phyloP scores from a whole-genome alignment of 2,329 filamentous ascomycete genomes.

The Paramyrothecium sp. region DNA sequence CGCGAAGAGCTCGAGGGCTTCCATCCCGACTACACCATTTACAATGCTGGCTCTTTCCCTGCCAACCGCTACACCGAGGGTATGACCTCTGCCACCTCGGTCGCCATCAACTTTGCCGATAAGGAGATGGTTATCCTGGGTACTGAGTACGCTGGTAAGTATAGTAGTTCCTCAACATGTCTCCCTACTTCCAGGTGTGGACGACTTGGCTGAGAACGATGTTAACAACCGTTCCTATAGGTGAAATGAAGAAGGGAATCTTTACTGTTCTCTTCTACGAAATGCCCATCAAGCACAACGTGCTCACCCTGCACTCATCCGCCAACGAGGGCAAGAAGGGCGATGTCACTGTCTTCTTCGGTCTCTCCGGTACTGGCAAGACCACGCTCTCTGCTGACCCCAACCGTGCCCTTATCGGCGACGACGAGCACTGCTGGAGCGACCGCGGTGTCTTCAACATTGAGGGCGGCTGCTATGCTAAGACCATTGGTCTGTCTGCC shows the following conservation, averaged over 20 bases:
- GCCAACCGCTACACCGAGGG: constrained; percentile 97
- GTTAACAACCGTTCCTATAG: neutral
- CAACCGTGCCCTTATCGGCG: constrained; percentile 93
- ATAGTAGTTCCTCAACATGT: neutral
- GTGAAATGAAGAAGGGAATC: constrained; percentile 78
- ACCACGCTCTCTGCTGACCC: constrained; percentile 96
- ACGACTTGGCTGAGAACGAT: neutral
- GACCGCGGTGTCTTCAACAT: constrained; percentile 99
- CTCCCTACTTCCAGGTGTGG: neutral
- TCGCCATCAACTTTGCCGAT: constrained; percentile 97
- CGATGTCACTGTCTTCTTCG: constrained; percentile 99
- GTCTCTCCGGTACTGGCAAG: constrained; percentile 97
- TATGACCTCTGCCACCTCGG: constrained; percentile 98
- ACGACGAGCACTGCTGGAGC: constrained; percentile 99
- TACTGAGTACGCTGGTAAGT: constrained; percentile 85
- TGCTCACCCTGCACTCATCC: constrained; percentile 96
- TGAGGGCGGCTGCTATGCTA: constrained; percentile 98
- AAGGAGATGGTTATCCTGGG: constrained; percentile 99
- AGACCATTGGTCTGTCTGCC: constrained; percentile 93
- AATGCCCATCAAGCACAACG: constrained; percentile 99
- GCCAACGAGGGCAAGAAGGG: constrained; percentile 94
- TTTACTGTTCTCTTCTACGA: constrained; percentile 99
- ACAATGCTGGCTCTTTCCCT: constrained; percentile 98
- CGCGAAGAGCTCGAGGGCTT: constrained; percentile 93
- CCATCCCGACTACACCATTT: constrained; percentile 99